A percentile compares a stretch with the other conserved stretches of the same genome.
Evolutionary conservation across 257 asterid species (phyloP).

Genomic region (Solanum bulbocastanum): DNA sequence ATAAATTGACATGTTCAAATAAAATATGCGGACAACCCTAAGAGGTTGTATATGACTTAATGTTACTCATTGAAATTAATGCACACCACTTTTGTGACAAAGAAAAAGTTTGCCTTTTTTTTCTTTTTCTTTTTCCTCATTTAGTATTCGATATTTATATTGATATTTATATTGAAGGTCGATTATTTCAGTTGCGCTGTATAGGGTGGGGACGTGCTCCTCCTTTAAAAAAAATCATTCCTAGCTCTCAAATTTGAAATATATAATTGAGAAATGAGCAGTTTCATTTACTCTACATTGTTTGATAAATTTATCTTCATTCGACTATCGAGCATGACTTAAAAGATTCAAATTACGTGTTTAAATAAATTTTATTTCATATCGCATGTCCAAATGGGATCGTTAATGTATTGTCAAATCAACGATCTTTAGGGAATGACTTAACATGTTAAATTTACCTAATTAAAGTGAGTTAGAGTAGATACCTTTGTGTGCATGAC

Average conservation of each 20-base stretch:
- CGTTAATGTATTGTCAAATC: background rate
- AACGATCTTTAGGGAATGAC: background rate
- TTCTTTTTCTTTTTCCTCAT: too few species aligned
- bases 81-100: constrained; percentile 3
- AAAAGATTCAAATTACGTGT: background rate
- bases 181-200: rapidly evolving
- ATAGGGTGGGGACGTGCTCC: too few species aligned
- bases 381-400: background rate
- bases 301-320: background rate
- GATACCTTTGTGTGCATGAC: constrained; percentile 6
- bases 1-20: too few species aligned
- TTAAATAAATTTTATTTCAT: too few species aligned
- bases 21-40: too few species aligned
- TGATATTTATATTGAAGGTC: too few species aligned
- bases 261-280: background rate
- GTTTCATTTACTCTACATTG: rapidly evolving
- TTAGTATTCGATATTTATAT: rapidly evolving
- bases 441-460: background rate
- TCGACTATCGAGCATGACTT: background rate
- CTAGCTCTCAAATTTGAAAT: rapidly evolving
- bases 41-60: too few species aligned
- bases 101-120: background rate
- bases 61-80: background rate
- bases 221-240: too few species aligned
- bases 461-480: background rate